Evolutionary conservation across 106 monocot genomes (phyloP), one percentile per base, ranked within the genome.

Genomic region (Acanthochlamys bracteata): DNA sequence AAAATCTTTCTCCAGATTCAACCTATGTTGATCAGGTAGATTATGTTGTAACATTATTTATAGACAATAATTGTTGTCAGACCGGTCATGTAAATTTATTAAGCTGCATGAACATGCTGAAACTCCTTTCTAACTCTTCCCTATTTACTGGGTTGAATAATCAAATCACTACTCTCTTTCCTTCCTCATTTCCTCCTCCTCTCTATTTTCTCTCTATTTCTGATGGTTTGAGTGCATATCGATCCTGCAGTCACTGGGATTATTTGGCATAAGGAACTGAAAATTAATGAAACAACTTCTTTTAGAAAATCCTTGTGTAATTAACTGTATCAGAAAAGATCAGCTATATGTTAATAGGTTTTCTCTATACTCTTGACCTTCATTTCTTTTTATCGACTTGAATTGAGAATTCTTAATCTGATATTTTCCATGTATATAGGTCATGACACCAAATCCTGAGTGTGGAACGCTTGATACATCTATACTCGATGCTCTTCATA

Each of bases 391-490:
- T 7, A 43, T 8, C 13, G 43, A 16, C 19, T 19, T 54, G 7
- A 10, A 16, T 10, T 6, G 16, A 17, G 6, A 19, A 54, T 16
- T 19, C 53, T 6, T 16, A 4, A 10, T 54, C 53, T 54, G 53
- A 54, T 16, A 17, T 54, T 17, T 19, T 54, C 14, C 13, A 7
- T 61, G 52, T 53, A 56, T 72, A 11, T 61, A 85, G 85, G 81
- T 85, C 11, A 85, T 85, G 85, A 85, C 85, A 60, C 72, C 65
- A 71, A 72, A 85, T 62, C 85, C 85, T 42, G 80, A 73, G 66
- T 85, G 80, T 66, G 81, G 19, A 13, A 78, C 81, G 43, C 25
- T 81, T 72, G 81, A 85, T 60, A 85, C 85, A 57, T 74, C 85
- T 17, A 75, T 85, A 24, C 59, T 85, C 8, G 81, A 85, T 85